phyloP scores from a whole-genome alignment of 352 stramenopile genomes.

The Peronospora farinosa region DNA sequence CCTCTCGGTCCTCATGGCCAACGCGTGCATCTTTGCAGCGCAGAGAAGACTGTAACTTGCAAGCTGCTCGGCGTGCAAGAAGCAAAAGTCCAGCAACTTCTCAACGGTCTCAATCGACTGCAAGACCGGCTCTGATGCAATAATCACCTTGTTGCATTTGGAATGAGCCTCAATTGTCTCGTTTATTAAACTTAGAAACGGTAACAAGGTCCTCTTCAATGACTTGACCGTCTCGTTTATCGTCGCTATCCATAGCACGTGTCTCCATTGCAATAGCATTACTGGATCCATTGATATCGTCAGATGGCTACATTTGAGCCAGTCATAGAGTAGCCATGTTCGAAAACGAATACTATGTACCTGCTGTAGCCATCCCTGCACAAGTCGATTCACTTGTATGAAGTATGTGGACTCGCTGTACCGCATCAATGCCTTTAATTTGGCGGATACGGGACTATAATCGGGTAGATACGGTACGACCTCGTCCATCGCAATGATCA shows the following conservation, averaged over 20 bases:
- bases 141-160: not conserved
- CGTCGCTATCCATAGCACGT: slow-evolving; percentile 30
- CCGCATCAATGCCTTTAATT: slow-evolving; percentile 31
- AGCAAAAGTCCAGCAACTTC: slow-evolving; percentile 42
- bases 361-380: slow-evolving; percentile 29
- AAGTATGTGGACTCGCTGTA: slow-evolving; percentile 26
- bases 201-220: slow-evolving; percentile 29
- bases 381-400: slow-evolving; percentile 20
- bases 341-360: slow-evolving; percentile 23
- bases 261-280: slow-evolving; percentile 28
- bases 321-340: slow-evolving; percentile 33
- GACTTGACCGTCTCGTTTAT: slow-evolving; percentile 23
- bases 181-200: slow-evolving; percentile 19
- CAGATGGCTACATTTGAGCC: slow-evolving; percentile 22
- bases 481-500: slow-evolving; percentile 22
- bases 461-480: slow-evolving; percentile 44
- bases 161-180: slow-evolving; percentile 4
- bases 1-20: slow-evolving; percentile 16
- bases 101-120: slow-evolving; percentile 17
- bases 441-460: slow-evolving; percentile 30
- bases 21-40: slow-evolving; percentile 36
- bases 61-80: slow-evolving; percentile 29
- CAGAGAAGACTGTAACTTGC: slow-evolving; percentile 33
- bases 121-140: not conserved
- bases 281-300: slow-evolving; percentile 6